Evolutionary conservation across 2,329 filamentous ascomycete genomes (phyloP).

Genomic region (Aspergillus fumigatiaffinis): DNA sequence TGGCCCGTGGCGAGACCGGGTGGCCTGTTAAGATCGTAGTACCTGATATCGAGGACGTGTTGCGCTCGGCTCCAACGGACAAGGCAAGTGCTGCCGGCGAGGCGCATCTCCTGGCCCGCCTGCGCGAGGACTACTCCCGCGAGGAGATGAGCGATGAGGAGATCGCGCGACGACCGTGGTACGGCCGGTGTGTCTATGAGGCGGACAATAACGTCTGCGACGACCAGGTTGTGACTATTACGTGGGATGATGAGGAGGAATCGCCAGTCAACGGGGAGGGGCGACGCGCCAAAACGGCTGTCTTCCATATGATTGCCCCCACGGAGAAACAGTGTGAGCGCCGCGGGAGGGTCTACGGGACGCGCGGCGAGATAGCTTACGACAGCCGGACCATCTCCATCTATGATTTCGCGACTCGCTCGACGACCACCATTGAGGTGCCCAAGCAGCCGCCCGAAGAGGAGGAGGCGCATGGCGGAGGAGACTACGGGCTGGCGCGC

Average conservation of each 20-base stretch:
- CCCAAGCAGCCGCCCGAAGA: conserved; percentile 57
- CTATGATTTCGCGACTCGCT: conserved; percentile 63
- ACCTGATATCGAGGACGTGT: conserved; percentile 82
- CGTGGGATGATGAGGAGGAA: conserved; percentile 60
- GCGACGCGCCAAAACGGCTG: conserved; percentile 66
- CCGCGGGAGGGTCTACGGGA: conserved; percentile 81
- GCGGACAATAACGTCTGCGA: conserved; percentile 90
- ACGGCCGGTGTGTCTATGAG: conserved; percentile 93
- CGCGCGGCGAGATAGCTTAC: conserved; percentile 78
- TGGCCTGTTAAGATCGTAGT: conserved; percentile 92
- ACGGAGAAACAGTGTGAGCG: conserved; percentile 84
- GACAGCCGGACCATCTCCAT: conserved; percentile 74
- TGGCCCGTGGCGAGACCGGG: conserved; percentile 62
- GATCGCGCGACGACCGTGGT: conserved; percentile 61
- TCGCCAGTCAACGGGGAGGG: too few relatives aligned
- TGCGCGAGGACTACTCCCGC: conserved; percentile 55
- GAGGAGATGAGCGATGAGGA: conserved; percentile 50
- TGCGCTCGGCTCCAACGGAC: conserved; percentile 31
- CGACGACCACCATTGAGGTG: conserved; percentile 51
- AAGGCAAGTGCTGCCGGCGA: conserved; percentile 17
- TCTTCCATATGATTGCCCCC: conserved; percentile 91
- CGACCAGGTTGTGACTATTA: conserved; percentile 83
- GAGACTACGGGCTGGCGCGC: conserved; percentile 72
- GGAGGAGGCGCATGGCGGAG: conserved; percentile 65
- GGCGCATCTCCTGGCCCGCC: conserved; percentile 44